A percentile compares a stretch with the other conserved stretches of the same genome.
Conservation (phyloP, 108 stramenopile species). For the Conticribra weissflogii region DNA sequence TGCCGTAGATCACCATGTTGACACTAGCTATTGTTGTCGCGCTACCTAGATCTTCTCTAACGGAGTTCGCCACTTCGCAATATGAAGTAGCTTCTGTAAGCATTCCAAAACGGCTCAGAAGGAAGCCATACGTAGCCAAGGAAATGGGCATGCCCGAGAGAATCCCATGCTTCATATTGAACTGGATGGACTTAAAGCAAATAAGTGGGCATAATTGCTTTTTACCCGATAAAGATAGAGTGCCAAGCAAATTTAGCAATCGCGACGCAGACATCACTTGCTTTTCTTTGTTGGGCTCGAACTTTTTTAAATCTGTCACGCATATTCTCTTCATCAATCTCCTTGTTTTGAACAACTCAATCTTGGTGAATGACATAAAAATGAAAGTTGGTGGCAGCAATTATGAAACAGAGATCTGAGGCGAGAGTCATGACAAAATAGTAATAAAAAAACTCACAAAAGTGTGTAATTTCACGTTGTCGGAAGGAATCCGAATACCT, state of each 20-base stretch:
- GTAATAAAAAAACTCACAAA: constrained; percentile 3
- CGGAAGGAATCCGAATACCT: background rate
- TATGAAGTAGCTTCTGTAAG: constrained; percentile 5
- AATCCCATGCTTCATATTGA: constrained; percentile 14
- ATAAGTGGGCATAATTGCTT: background rate
- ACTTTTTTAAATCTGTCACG: background rate
- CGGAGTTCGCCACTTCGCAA: background rate
- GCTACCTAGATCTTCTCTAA: constrained; percentile 1
- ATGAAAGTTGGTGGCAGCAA: too few relatives aligned
- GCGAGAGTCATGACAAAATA: background rate
- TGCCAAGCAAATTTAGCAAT: background rate
- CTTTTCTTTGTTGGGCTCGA: background rate
- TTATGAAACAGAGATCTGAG: background rate
- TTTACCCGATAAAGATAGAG: background rate
- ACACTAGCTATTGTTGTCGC: background rate
- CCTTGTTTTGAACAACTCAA: constrained; percentile 3
- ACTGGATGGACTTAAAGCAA: constrained; percentile 3
- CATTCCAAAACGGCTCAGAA: background rate
- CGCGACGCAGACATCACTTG: background rate
- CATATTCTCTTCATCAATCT: background rate
- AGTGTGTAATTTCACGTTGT: constrained; percentile 1
- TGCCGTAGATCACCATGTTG: background rate
- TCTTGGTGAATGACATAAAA: constrained; percentile 5
- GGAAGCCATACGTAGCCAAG: background rate
- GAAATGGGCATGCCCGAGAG: constrained; percentile 4